Base-by-base conservation (phyloP, 2,329 filamentous ascomycete species). In the Hymenoscyphus infarciens region DNA sequence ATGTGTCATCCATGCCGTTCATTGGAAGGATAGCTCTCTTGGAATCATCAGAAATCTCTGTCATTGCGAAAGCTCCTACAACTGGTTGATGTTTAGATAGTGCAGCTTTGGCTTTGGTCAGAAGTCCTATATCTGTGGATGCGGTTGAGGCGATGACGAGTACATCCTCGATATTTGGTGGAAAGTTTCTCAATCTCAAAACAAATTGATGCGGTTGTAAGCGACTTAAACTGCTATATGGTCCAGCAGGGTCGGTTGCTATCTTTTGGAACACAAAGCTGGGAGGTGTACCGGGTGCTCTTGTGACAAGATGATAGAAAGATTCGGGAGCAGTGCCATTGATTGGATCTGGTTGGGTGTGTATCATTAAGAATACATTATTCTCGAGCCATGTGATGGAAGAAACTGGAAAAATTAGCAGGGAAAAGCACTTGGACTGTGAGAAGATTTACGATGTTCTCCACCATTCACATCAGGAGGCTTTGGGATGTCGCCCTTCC, bases 301-400 rank as follows among this genome's bases (percentile, higher is more conserved):
- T 85, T 5, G 86, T 89, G 62, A 97, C 87, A 60, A 96, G 80
- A 73, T 96, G 88, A 72, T 92, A 96, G n/a, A 83, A 81, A 0
- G 90, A 92, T 29, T 83, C 77, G 5, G 87, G 53, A 29, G 81
- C 79, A 29, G 71, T 71, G 27, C 77, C 77, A 60, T 81, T 80
- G 45, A 83, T 82, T 61, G 82, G 81, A 64, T 82, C 83, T 33
- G 82, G 79, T n/a, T 85, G 82, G 0, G 90, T 91, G 75, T 97
- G 89, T 25, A 95, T 84, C 61, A 88, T 82, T 54, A 98, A 81
- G 73, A 97, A 96, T 1, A 94, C 79, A 69, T 96, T 79, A 69
- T 95, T 97, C 72, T 95, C 90, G 22, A 98, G 82, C 95, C 96
- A 99, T 42, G 83, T 83, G 49, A 99, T 82, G 16, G 89, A 89